Evolutionary conservation across 163 green algal species (phyloP).

Genomic region (Scenedesmus sp.): DNA sequence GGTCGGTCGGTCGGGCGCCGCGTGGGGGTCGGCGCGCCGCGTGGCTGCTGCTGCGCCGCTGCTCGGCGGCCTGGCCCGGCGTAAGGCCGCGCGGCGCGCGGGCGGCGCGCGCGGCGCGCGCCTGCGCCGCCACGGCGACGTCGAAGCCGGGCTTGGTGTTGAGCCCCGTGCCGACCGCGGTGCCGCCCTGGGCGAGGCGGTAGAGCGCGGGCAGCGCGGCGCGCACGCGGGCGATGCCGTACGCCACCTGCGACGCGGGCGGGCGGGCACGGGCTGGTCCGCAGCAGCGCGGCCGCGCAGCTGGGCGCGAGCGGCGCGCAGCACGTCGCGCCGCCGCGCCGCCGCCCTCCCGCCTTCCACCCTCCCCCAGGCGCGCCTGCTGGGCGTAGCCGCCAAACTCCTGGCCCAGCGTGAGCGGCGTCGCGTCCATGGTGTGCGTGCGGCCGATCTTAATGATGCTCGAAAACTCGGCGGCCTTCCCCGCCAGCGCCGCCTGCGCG

Average conservation of each 20-base stretch:
- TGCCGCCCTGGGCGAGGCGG: constrained; percentile 93
- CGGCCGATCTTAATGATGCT: constrained; percentile 97
- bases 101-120: constrained; percentile 49
- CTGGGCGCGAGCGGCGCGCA: too few species aligned
- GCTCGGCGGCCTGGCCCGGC: background rate
- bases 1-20: too few species aligned
- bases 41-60: background rate
- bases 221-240: constrained; percentile 80
- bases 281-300: too few species aligned
- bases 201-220: constrained; percentile 76
- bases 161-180: constrained; percentile 96
- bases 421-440: constrained; percentile 96
- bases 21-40: background rate
- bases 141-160: constrained; percentile 87
- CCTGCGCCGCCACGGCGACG: constrained; percentile 69
- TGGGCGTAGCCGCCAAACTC: constrained; percentile 94
- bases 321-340: too few species aligned
- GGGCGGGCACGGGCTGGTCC: background rate
- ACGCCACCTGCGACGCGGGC: constrained; percentile 80
- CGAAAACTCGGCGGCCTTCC: constrained; percentile 83
- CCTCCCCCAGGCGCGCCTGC: too few species aligned
- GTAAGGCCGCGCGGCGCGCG: too few species aligned
- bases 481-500: constrained; percentile 62
- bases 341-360: too few species aligned
- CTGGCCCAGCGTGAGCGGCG: constrained; percentile 94